These are phyloP conservation scores for Sapria himalayana DNA, from an alignment of 345 rosid genomes.

Conservation along the genomic window DNA sequence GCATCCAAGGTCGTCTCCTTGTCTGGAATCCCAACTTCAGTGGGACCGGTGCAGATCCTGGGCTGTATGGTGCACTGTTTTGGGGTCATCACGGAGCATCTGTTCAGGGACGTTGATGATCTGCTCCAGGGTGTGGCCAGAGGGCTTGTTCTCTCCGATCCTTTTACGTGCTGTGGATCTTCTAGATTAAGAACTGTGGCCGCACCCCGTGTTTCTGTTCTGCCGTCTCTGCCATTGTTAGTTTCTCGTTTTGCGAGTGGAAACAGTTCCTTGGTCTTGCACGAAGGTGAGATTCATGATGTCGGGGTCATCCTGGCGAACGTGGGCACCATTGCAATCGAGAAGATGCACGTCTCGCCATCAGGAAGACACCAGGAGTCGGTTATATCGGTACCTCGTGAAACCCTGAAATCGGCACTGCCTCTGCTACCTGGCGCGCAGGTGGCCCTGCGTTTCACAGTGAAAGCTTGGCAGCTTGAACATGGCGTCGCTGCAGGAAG, in stretches of 20 bases:
- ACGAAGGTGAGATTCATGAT: constrained; percentile 91
- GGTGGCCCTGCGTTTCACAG: constrained; percentile 56
- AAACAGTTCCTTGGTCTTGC: constrained; percentile 71
- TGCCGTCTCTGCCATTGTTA: constrained; percentile 58
- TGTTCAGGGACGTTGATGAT: constrained; percentile 82
- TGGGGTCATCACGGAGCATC: constrained; percentile 91
- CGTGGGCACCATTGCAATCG: constrained; percentile 89
- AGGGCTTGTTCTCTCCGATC: constrained; percentile 97
- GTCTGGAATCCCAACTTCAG: constrained; percentile 84
- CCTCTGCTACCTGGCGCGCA: constrained; percentile 94
- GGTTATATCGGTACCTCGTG: constrained; percentile 51
- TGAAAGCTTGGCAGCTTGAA: constrained; percentile 94
- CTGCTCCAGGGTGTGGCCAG: constrained; percentile 94
- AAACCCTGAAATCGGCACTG: constrained; percentile 51
- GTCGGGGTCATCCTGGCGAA: constrained; percentile 70
- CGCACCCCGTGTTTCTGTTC: constrained; percentile 71
- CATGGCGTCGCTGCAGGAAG: too few relatives aligned
- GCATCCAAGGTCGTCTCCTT: constrained; percentile 88
- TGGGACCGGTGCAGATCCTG: constrained; percentile 55
- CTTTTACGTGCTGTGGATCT: constrained; percentile 90
- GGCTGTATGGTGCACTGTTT: constrained; percentile 92
- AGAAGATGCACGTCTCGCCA: constrained; percentile 73
- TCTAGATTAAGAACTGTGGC: constrained; percentile 50
- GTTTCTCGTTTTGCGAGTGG: constrained; percentile 77
- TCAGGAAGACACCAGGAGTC: constrained; percentile 96